These are phyloP conservation scores for Climacium dendroides DNA, from an alignment of 225 moss, liverwort and hornwort genomes.

Conservation along the genomic window DNA sequence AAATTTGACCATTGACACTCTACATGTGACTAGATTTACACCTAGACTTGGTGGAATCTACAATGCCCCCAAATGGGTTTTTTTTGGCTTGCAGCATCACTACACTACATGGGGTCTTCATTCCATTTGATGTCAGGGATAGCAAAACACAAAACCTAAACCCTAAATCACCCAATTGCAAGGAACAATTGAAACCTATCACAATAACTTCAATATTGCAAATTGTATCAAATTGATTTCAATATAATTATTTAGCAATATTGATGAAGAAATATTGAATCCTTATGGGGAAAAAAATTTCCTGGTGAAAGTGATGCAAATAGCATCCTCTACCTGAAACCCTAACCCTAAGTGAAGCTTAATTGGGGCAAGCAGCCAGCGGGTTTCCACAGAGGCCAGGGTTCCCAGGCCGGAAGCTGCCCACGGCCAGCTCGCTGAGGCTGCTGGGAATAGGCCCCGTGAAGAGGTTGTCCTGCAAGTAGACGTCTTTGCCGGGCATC, in stretches of 20 bases:
- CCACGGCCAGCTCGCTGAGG: neutral
- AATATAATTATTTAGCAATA: neutral
- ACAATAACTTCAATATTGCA: neutral
- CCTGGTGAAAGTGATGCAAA: neutral
- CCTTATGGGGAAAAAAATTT: neutral
- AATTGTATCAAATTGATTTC: neutral
- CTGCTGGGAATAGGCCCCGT: neutral
- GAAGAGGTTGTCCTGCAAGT: neutral
- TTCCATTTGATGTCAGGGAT: neutral
- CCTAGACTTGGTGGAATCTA: neutral
- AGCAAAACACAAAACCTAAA: neutral
- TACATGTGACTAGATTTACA: neutral
- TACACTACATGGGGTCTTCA: neutral
- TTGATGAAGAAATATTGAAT: neutral
- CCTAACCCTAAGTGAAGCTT: neutral
- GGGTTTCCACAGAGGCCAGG: neutral
- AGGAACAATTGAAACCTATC: neutral
- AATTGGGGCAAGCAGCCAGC: neutral
- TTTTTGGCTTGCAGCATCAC: neutral
- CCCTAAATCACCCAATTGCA: neutral
- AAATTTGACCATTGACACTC: too few relatives aligned
- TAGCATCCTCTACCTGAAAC: neutral
- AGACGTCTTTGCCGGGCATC: neutral
- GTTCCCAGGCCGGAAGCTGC: neutral
- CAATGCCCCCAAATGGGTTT: neutral